These are phyloP conservation scores for Ogataea glucozyma DNA, from an alignment of 805 yeast species.

Conservation along the genomic window DNA sequence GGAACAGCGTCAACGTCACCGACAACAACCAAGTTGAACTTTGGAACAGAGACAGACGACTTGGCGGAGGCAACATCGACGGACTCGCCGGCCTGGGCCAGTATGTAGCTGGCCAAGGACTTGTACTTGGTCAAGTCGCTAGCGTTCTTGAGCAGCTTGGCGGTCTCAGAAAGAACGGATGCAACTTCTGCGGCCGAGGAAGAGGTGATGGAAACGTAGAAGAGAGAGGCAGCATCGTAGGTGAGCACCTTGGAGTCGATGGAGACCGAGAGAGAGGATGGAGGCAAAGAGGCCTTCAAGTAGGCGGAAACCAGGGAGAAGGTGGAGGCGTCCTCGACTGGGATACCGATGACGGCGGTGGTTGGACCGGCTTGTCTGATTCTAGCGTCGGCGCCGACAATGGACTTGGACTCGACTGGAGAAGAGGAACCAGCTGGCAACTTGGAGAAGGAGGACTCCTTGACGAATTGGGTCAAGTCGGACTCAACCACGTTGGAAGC, in stretches of 20 bases:
- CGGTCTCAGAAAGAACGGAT: conserved; percentile 59
- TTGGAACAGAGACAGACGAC: conserved; percentile 41
- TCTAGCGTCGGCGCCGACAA: conserved; percentile 69
- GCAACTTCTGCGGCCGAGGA: conserved; percentile 58
- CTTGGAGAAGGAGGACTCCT: conserved; percentile 61
- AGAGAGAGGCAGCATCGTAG: conserved; percentile 80
- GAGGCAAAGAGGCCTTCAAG: conserved; percentile 49
- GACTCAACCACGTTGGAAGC: conserved; percentile 73
- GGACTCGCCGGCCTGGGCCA: conserved; percentile 44
- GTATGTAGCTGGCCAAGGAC: conserved; percentile 48
- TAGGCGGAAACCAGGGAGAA: conserved; percentile 72
- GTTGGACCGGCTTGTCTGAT: conserved; percentile 63
- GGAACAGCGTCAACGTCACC: conserved; percentile 90
- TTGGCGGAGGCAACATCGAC: conserved; percentile 39
- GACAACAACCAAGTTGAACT: conserved; percentile 82
- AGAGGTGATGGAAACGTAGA: conserved; percentile 68
- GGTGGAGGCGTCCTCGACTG: conserved; percentile 67
- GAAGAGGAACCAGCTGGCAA: conserved; percentile 63
- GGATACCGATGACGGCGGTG: conserved; percentile 79
- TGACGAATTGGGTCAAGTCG: conserved; percentile 68
- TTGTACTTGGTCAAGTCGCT: conserved; percentile 60
- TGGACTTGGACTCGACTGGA: conserved; percentile 40
- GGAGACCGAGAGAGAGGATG: conserved; percentile 52
- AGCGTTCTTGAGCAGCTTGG: conserved; percentile 53
- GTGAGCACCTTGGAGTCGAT: conserved; percentile 55